Evolutionary conservation across 2,329 filamentous ascomycete genomes (phyloP).

Genomic region (Penicillium sp.): DNA sequence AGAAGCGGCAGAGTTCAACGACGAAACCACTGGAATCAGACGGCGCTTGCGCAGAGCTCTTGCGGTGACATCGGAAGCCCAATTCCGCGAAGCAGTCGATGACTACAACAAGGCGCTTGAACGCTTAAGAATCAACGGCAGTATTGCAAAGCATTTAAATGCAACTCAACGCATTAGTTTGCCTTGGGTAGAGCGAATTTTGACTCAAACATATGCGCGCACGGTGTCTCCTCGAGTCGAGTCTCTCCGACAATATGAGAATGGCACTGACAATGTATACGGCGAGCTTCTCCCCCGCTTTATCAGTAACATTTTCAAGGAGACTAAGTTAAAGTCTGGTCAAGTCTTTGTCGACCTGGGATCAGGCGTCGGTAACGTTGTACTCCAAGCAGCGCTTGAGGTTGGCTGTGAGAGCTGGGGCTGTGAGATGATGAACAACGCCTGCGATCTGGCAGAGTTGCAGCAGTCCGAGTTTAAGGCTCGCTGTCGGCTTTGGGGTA

Average conservation of each 20-base stretch:
- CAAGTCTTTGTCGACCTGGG: constrained; percentile 93
- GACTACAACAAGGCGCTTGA: constrained; percentile 75
- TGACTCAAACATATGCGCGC: constrained; percentile 85
- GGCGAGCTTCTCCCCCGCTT: constrained; percentile 88
- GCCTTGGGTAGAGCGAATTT: constrained; percentile 74
- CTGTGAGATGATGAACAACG: constrained; percentile 93
- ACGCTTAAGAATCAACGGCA: constrained; percentile 66
- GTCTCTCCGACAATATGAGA: constrained; percentile 78
- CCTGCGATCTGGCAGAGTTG: constrained; percentile 75
- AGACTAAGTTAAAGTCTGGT: constrained; percentile 74
- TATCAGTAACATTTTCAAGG: constrained; percentile 75
- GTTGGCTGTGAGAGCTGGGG: constrained; percentile 94
- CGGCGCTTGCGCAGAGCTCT: constrained; percentile 75
- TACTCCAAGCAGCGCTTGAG: constrained; percentile 88
- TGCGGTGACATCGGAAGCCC: constrained; percentile 64
- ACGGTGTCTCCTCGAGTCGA: constrained; percentile 90
- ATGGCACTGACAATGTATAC: constrained; percentile 90
- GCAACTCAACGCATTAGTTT: constrained; percentile 68
- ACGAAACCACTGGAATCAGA: constrained; percentile 71
- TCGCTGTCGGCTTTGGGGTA: constrained; percentile 86
- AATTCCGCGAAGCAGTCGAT: constrained; percentile 71
- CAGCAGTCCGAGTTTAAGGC: constrained; percentile 81
- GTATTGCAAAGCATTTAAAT: constrained; percentile 71
- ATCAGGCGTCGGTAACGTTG: constrained; percentile 94
- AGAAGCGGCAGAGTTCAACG: constrained; percentile 66